phyloP scores from a whole-genome alignment of 768 basidiomycete species.

The Multifurca ochricompacta region DNA sequence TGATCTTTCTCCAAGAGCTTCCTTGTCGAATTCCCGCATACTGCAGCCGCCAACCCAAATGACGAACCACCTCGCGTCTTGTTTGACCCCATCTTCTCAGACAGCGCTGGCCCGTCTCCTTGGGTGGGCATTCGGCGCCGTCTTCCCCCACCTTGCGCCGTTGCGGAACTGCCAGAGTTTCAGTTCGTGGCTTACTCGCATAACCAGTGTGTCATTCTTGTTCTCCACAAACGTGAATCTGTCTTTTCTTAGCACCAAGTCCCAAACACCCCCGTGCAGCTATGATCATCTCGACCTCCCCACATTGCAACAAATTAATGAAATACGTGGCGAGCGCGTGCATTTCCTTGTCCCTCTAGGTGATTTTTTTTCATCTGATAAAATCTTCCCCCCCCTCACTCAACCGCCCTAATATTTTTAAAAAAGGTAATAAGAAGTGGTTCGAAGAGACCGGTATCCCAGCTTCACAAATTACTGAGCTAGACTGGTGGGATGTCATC shows the following conservation, averaged over 20 bases:
- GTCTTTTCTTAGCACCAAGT: too few relatives aligned
- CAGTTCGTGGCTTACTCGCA: slow-evolving; percentile 36
- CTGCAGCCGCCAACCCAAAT: neutral
- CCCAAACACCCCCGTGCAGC: slow-evolving; percentile 22
- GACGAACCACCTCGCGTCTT: slow-evolving; percentile 28
- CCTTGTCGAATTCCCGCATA: slow-evolving; percentile 26
- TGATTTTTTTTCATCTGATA: slow-evolving; percentile 11
- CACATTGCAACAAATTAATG: slow-evolving; percentile 27
- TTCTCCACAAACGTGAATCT: neutral
- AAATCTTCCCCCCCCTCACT: neutral
- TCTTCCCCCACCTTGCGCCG: slow-evolving; percentile 30
- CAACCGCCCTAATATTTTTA: neutral
- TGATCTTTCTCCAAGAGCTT: slow-evolving; percentile 25
- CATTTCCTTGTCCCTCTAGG: slow-evolving; percentile 36
- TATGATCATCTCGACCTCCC: slow-evolving; percentile 38
- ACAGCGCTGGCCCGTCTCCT: slow-evolving; percentile 27
- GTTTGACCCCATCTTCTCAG: slow-evolving; percentile 37
- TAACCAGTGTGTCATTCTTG: slow-evolving; percentile 36
- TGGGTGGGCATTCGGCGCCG: slow-evolving; percentile 29
- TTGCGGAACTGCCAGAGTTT: slow-evolving; percentile 33
- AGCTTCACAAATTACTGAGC: slow-evolving; percentile 27
- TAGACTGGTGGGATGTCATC: slow-evolving; percentile 37
- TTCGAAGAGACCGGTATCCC: slow-evolving; percentile 29
- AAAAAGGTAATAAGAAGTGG: slow-evolving; percentile 26
- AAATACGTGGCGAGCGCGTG: slow-evolving; percentile 21